Evolutionary conservation across 129 eudicot genomes (phyloP).

Genomic region (Erigeron canadensis): DNA sequence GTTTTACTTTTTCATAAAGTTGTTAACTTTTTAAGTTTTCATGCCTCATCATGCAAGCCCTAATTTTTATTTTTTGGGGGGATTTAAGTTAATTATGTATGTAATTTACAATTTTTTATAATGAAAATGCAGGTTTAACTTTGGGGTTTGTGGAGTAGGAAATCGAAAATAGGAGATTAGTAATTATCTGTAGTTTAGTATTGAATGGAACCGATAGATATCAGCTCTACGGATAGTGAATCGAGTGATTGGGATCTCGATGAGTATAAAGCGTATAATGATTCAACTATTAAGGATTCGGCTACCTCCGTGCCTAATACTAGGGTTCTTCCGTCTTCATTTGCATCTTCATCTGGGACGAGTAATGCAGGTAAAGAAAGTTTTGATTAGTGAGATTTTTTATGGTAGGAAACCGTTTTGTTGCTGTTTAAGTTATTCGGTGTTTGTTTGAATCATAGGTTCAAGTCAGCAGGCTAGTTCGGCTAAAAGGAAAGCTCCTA

Average conservation of each 20-base stretch:
- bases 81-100: background rate
- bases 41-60: slow-evolving; percentile 35
- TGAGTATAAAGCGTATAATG: slow-evolving; percentile 29
- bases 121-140: slow-evolving; percentile 34
- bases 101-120: background rate
- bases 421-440: background rate
- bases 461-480: slow-evolving; percentile 21
- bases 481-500: slow-evolving; percentile 28
- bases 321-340: slow-evolving; percentile 35
- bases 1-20: too few species aligned
- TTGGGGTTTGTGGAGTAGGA: slow-evolving; percentile 17
- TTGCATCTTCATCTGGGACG: slow-evolving; percentile 35
- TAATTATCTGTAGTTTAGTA: slow-evolving; percentile 25
- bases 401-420: background rate
- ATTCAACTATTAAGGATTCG: slow-evolving; percentile 40
- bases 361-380: slow-evolving; percentile 41
- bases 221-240: slow-evolving; percentile 66
- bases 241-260: slow-evolving; percentile 62
- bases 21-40: background rate
- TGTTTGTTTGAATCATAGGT: slow-evolving; percentile 25
- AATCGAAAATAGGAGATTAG: slow-evolving; percentile 9
- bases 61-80: background rate
- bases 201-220: slow-evolving; percentile 35
- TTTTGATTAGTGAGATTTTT: background rate
- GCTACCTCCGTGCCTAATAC: slow-evolving; percentile 38